phyloP scores from a whole-genome alignment of 805 yeast species.

The Pichia californica region DNA sequence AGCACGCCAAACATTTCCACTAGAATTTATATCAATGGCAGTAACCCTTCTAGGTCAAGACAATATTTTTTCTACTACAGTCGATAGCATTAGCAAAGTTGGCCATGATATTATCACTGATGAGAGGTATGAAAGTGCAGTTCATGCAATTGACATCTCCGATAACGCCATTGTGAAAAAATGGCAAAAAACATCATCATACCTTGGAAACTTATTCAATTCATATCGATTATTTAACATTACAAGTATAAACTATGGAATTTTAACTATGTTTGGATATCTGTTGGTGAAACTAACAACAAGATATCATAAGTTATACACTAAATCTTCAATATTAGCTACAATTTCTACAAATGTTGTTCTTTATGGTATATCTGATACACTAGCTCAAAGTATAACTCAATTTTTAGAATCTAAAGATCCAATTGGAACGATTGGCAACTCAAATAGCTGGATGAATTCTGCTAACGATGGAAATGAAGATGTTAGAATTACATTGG shows the following conservation, averaged over 20 bases:
- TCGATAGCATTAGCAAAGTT: background rate
- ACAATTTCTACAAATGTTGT: slow-evolving; percentile 75
- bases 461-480: background rate
- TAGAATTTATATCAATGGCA: too few relatives aligned
- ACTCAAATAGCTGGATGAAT: background rate
- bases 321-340: slow-evolving; percentile 62
- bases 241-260: slow-evolving; percentile 50
- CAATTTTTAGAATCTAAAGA: background rate
- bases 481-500: background rate
- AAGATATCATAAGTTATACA: slow-evolving; percentile 55
- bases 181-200: background rate
- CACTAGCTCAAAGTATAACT: slow-evolving; percentile 72
- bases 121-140: background rate
- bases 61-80: slow-evolving; percentile 1
- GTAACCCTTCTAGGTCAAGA: slow-evolving; percentile 1
- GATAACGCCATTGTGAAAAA: background rate
- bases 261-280: slow-evolving; percentile 42
- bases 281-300: slow-evolving; percentile 49
- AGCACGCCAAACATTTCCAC: too few relatives aligned
- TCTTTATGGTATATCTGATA: slow-evolving; percentile 84
- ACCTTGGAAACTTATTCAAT: slow-evolving; percentile 12
- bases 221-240: slow-evolving; percentile 34
- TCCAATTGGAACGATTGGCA: background rate
- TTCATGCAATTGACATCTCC: background rate
- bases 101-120: background rate